Conservation (phyloP, 306 rosid genomes). For the Cyclanthera cordifolia region DNA sequence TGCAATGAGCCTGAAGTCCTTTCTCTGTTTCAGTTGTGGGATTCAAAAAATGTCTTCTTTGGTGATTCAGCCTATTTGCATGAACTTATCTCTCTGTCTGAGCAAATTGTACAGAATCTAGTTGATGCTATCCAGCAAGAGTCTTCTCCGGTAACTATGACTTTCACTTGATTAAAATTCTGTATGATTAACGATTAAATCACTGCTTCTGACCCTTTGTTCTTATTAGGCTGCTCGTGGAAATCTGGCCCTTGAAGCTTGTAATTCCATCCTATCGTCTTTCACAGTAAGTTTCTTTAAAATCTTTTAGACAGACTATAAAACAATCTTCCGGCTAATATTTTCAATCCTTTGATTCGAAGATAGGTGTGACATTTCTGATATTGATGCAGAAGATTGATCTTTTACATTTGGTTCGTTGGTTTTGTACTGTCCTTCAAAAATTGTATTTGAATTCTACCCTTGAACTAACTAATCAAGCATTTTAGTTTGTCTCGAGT, state of each 20-base stretch:
- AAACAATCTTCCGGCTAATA: background rate
- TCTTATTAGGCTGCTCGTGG: constrained; percentile 60
- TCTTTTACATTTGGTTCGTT: background rate
- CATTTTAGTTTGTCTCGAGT: background rate
- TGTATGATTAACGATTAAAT: background rate
- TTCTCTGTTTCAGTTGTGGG: constrained; percentile 35
- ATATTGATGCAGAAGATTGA: background rate
- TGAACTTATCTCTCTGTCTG: constrained; percentile 61
- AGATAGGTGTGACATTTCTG: background rate
- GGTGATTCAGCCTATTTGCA: constrained; percentile 48
- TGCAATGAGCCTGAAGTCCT: background rate
- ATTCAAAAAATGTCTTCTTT: constrained; percentile 47
- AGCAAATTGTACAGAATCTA: constrained; percentile 51
- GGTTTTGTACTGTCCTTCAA: background rate
- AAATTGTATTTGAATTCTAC: background rate
- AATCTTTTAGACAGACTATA: background rate
- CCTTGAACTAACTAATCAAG: background rate
- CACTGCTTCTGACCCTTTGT: constrained; percentile 14
- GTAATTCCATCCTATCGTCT: constrained; percentile 70
- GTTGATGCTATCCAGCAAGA: constrained; percentile 54
- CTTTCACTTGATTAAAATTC: background rate
- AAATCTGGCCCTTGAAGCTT: constrained; percentile 86
- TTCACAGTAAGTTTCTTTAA: constrained; percentile 38
- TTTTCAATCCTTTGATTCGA: background rate
- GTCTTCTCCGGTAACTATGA: constrained; percentile 45